Conservation (phyloP, 2,329 filamentous ascomycete genomes). For the Fusarium xyrophilum region DNA sequence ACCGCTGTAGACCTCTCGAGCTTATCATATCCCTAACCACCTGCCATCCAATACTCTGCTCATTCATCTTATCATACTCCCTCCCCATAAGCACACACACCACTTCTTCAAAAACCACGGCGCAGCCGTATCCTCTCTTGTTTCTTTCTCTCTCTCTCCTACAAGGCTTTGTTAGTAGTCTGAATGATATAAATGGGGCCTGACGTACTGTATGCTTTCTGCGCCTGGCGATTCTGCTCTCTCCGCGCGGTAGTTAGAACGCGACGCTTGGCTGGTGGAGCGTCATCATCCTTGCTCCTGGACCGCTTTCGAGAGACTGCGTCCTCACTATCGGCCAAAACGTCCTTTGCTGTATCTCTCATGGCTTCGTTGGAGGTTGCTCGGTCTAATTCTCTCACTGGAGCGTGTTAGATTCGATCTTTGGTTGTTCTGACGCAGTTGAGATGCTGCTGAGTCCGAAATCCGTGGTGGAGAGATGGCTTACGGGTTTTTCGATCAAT, state of each 20-base stretch:
- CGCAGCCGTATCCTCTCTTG: slow-evolving; percentile 8
- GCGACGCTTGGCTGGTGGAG: slow-evolving; percentile 6
- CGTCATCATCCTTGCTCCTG: neutral
- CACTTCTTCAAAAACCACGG: slow-evolving; percentile 43
- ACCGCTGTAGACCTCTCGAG: neutral
- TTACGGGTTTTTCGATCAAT: slow-evolving; percentile 35
- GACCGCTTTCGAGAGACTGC: neutral
- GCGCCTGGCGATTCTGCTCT: slow-evolving; percentile 40
- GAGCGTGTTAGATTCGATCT: too few species aligned
- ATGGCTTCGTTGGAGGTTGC: too few species aligned
- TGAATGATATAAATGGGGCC: too few species aligned
- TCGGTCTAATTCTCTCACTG: too few species aligned
- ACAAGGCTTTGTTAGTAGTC: too few species aligned
- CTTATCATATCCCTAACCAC: slow-evolving; percentile 22
- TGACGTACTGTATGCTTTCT: slow-evolving; percentile 10
- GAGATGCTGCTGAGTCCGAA: neutral
- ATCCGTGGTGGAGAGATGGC: slow-evolving; percentile 10
- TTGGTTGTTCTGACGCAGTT: too few species aligned
- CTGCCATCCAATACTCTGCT: slow-evolving; percentile 38
- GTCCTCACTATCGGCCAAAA: fast-evolving
- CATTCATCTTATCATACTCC: slow-evolving; percentile 25
- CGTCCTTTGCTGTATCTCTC: fast-evolving
- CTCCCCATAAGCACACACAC: slow-evolving; percentile 32
- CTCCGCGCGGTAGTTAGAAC: slow-evolving; percentile 33
- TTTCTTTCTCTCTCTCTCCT: slow-evolving; percentile 34